Percentiles rank a stretch among this genome's conserved stretches.
Evolutionary conservation across 257 asterid species (phyloP).

Genomic region (Lithospermum erythrorhizon): DNA sequence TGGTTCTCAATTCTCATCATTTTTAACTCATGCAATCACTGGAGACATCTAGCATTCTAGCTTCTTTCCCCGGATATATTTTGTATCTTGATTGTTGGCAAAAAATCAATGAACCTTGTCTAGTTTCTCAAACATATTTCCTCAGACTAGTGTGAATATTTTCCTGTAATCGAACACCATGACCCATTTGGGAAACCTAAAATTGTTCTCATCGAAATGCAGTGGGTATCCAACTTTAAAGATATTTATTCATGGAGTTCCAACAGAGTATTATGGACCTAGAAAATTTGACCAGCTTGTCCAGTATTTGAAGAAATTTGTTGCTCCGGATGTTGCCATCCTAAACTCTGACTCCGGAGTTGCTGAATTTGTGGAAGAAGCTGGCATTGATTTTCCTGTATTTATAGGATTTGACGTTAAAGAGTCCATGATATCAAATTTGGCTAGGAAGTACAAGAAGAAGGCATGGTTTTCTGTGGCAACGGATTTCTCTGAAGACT

Average conservation of each 20-base stretch:
- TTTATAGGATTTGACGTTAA: conserved; percentile 82
- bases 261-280: conserved; percentile 86
- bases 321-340: conserved; percentile 68
- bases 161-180: not conserved
- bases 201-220: conserved; percentile 29
- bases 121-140: not conserved
- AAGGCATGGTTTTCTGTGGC: conserved; percentile 96
- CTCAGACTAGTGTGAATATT: not conserved
- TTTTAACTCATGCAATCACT: not conserved
- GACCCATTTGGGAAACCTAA: conserved; percentile 5
- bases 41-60: not conserved
- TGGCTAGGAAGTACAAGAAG: conserved; percentile 76
- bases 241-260: conserved; percentile 83
- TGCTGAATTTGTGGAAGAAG: conserved; percentile 50
- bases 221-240: conserved; percentile 87
- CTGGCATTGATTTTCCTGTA: conserved; percentile 66
- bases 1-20: not conserved
- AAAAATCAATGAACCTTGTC: not conserved
- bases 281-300: conserved; percentile 74
- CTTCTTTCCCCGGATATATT: not conserved
- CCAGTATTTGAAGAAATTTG: conserved; percentile 49
- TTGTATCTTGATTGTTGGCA: not conserved
- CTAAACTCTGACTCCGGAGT: conserved; percentile 62
- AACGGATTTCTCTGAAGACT: conserved; percentile 55
- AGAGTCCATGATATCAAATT: conserved; percentile 40